Evolutionary conservation across 176 grass and related monocot genomes (phyloP).

Genomic region (Ensete glaucum): DNA sequence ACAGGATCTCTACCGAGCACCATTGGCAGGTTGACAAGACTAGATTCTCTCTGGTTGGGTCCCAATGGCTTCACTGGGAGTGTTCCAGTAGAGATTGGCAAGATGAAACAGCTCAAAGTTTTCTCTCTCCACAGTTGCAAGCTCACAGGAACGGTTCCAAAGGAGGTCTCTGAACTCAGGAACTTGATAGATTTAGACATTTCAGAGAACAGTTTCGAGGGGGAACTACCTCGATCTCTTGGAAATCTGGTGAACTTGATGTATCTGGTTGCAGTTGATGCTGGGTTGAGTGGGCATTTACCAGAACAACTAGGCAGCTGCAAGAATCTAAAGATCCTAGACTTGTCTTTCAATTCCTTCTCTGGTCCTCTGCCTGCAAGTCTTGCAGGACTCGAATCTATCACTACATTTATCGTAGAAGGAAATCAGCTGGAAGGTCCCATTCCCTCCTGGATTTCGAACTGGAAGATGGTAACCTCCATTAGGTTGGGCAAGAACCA

Average conservation of each 20-base stretch:
- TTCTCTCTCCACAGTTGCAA: constrained; percentile 52
- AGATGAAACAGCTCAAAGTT: constrained; percentile 48
- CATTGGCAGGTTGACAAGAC: constrained; percentile 43
- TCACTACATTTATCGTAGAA: constrained; percentile 53
- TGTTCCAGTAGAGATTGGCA: constrained; percentile 71
- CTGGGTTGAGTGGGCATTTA: constrained; percentile 56
- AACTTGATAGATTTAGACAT: constrained; percentile 73
- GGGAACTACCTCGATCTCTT: constrained; percentile 52
- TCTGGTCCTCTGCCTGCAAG: constrained; percentile 52
- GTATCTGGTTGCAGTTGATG: constrained; percentile 45
- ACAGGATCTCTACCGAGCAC: constrained; percentile 54
- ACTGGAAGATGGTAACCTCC: constrained; percentile 46
- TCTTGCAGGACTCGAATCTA: constrained; percentile 45
- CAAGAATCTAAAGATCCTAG: constrained; percentile 57
- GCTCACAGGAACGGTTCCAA: constrained; percentile 54
- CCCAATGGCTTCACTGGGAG: constrained; percentile 47
- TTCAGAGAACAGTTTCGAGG: constrained; percentile 69
- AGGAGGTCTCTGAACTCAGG: constrained; percentile 43
- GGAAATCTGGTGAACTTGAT: constrained; percentile 53
- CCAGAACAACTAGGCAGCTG: constrained; percentile 56
- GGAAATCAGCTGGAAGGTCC: constrained; percentile 61
- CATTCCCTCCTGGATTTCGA: constrained; percentile 65
- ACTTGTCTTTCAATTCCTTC: constrained; percentile 65
- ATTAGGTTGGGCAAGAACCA: constrained; percentile 57
- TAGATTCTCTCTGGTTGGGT: constrained; percentile 50